These are phyloP conservation scores for Tylopilus subfusipes DNA, from an alignment of 768 basidiomycete species.

Conservation along the genomic window DNA sequence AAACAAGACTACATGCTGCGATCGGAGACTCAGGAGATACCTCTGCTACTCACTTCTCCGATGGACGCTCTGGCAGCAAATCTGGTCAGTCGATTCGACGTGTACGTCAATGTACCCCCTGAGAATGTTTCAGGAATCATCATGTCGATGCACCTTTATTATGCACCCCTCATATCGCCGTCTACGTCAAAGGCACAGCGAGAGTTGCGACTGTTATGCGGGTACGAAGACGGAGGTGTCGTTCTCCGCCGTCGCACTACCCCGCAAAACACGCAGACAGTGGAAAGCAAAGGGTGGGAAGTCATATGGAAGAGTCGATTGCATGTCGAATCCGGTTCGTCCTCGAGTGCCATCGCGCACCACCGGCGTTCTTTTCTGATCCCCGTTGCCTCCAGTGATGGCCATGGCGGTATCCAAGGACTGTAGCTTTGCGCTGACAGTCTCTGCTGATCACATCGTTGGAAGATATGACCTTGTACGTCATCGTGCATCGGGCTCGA, in stretches of 20 bases:
- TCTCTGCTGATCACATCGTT: conserved; percentile 82
- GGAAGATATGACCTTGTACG: conserved; percentile 59
- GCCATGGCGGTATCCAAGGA: conserved; percentile 69
- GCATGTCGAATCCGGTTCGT: conserved; percentile 71
- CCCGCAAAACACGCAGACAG: conserved; percentile 36
- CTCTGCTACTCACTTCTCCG: conserved; percentile 24
- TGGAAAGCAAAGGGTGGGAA: conserved; percentile 76
- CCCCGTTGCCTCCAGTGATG: conserved; percentile 58
- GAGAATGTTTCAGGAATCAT: conserved; percentile 61
- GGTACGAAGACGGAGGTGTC: conserved; percentile 89
- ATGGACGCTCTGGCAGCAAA: conserved; percentile 50
- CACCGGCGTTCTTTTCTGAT: not conserved
- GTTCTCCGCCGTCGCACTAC: conserved; percentile 53
- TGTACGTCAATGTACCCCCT: not conserved
- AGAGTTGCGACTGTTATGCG: conserved; percentile 62
- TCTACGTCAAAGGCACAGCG: conserved; percentile 29
- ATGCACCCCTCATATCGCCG: conserved; percentile 29
- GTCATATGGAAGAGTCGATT: conserved; percentile 60
- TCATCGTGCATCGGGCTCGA: not conserved
- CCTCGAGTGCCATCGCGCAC: not conserved
- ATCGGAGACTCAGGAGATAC: conserved; percentile 58
- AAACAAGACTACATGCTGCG: conserved; percentile 75
- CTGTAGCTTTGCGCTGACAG: conserved; percentile 62
- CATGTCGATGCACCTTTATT: conserved; percentile 80
- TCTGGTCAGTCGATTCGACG: conserved; percentile 44